Percentiles rank a stretch among this genome's conserved stretches.
Evolutionary conservation across 805 yeast species (phyloP).

Genomic region (Blastobotrys muscicola): DNA sequence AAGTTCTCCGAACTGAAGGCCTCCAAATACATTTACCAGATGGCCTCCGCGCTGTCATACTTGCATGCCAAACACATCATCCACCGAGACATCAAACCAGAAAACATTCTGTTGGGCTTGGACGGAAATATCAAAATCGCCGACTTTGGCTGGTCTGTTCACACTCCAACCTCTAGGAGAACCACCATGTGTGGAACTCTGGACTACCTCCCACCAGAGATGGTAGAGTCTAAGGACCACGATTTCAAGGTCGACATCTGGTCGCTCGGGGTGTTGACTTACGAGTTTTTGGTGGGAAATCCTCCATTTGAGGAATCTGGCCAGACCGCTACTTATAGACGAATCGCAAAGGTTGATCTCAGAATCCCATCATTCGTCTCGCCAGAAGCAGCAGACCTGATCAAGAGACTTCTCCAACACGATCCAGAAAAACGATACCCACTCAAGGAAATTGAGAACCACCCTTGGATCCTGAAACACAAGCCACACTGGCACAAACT

Average conservation of each 20-base stretch:
- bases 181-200: conserved; percentile 90
- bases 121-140: conserved; percentile 74
- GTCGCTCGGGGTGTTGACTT: conserved; percentile 84
- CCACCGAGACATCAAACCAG: conserved; percentile 92
- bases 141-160: conserved; percentile 95
- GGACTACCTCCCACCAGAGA: conserved; percentile 92
- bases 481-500: conserved; percentile 44
- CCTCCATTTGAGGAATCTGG: conserved; percentile 92
- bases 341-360: conserved; percentile 72
- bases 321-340: conserved; percentile 59
- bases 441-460: conserved; percentile 52
- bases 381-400: conserved; percentile 68
- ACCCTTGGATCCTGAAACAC: conserved; percentile 77
- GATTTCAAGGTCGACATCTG: conserved; percentile 77
- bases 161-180: conserved; percentile 49
- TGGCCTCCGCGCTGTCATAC: conserved; percentile 68
- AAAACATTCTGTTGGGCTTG: conserved; percentile 71
- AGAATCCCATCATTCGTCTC: conserved; percentile 62
- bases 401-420: conserved; percentile 49
- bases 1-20: conserved; percentile 68
- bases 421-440: conserved; percentile 59
- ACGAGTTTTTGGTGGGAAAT: conserved; percentile 75
- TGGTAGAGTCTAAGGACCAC: conserved; percentile 77
- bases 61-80: conserved; percentile 73
- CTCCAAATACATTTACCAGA: conserved; percentile 61